Conservation (phyloP, 2,329 filamentous ascomycete genomes). For the Ustulina deusta region DNA sequence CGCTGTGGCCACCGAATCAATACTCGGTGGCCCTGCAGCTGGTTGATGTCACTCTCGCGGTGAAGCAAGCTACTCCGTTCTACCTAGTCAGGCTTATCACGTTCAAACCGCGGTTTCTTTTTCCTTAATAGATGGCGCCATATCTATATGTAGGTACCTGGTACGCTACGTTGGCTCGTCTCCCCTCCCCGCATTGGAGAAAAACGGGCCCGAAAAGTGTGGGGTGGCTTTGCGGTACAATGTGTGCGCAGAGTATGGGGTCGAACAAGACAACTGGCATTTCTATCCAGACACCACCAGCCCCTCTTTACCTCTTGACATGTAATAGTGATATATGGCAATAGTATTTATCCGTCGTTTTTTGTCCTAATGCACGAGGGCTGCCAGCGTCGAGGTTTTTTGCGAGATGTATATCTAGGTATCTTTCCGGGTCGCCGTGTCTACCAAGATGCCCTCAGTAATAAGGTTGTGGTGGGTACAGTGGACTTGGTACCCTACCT, state of each 20-base stretch:
- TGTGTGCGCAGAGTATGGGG: constrained; percentile 15
- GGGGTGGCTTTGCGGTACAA: constrained; percentile 17
- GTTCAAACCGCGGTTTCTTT: constrained; percentile 12
- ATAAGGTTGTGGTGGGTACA: not conserved
- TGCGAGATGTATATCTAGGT: not conserved
- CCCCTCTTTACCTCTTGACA: constrained; percentile 23
- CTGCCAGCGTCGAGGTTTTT: not conserved
- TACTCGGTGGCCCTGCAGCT: constrained; percentile 28
- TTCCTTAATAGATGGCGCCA: constrained; percentile 11
- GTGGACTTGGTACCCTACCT: not conserved
- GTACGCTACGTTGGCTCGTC: not conserved
- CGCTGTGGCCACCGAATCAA: constrained; percentile 22
- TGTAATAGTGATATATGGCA: not conserved
- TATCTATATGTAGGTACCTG: not conserved
- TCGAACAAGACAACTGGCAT: constrained; percentile 21
- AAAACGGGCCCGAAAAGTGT: constrained; percentile 30
- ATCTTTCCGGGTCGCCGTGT: not conserved
- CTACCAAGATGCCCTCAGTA: not conserved
- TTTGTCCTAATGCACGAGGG: not conserved
- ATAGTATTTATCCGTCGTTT: too few species aligned
- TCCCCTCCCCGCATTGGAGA: constrained; percentile 20
- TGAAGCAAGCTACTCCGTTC: constrained; percentile 15
- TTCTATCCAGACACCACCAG: constrained; percentile 6
- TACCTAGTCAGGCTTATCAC: constrained; percentile 11
- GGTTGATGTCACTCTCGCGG: constrained; percentile 23